These are phyloP conservation scores for Diutina rugosa DNA, from an alignment of 1,139 yeast genomes.

Conservation along the genomic window DNA sequence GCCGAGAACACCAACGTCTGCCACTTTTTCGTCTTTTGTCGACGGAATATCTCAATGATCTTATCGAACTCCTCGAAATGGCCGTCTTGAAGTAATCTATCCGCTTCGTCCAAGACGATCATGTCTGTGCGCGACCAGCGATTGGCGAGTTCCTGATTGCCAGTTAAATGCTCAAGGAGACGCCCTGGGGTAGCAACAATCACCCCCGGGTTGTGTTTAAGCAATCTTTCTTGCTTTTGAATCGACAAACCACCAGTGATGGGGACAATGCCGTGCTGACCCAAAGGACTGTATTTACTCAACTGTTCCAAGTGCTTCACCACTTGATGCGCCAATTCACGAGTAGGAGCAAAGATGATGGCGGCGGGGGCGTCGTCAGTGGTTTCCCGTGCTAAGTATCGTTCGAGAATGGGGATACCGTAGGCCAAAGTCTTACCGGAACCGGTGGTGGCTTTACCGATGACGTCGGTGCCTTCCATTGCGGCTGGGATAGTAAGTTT, in stretches of 20 bases:
- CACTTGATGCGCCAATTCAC: conserved; percentile 95
- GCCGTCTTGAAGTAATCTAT: conserved; percentile 86
- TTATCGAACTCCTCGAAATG: conserved; percentile 90
- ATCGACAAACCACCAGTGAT: conserved; percentile 92
- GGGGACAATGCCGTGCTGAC: conserved; percentile 51
- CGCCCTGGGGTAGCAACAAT: conserved; percentile 97
- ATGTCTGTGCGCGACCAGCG: conserved; percentile 54
- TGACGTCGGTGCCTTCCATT: conserved; percentile 59
- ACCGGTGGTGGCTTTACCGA: conserved; percentile 97
- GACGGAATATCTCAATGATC: conserved; percentile 49
- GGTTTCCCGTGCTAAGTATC: conserved; percentile 17
- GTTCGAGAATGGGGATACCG: conserved; percentile 86
- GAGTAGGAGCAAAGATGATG: conserved; percentile 82
- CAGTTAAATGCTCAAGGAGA: conserved; percentile 67
- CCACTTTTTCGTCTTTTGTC: conserved; percentile 38
- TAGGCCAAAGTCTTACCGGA: conserved; percentile 96
- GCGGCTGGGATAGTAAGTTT: conserved; percentile 65
- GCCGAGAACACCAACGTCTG: conserved; percentile 93
- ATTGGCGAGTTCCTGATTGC: conserved; percentile 37
- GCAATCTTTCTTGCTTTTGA: conserved; percentile 78
- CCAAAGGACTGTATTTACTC: conserved; percentile 46
- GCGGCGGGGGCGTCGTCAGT: conserved; percentile 44
- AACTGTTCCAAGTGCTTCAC: conserved; percentile 59
- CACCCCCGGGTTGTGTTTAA: conserved; percentile 65
- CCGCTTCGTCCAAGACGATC: conserved; percentile 94